phyloP scores from a whole-genome alignment of 768 basidiomycete genomes.

The Russula dissimulans region DNA sequence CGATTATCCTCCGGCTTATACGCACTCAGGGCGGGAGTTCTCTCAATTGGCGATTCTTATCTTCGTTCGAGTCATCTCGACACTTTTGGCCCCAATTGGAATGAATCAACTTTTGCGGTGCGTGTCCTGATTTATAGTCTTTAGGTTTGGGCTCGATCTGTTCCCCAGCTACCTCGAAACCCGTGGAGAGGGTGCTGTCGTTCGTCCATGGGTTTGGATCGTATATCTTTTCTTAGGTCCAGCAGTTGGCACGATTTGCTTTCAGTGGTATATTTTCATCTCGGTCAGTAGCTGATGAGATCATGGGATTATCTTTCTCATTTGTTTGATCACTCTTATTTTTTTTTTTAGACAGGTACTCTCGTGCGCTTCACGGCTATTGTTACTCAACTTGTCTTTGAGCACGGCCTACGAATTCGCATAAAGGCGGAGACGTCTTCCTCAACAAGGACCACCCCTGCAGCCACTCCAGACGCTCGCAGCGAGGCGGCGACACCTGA shows the following conservation, averaged over 20 bases:
- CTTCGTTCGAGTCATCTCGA: constrained; percentile 13
- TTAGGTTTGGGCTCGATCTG: neutral
- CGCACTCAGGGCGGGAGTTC: constrained; percentile 13
- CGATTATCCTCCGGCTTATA: neutral
- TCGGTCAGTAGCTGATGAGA: constrained; percentile 18
- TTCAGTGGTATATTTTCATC: constrained; percentile 46
- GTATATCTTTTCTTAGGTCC: constrained; percentile 41
- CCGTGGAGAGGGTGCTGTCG: constrained; percentile 35
- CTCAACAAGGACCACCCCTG: constrained; percentile 19
- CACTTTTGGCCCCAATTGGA: constrained; percentile 25
- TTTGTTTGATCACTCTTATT: neutral
- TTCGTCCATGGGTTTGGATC: constrained; percentile 69
- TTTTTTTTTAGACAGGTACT: constrained; percentile 25
- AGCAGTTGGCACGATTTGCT: constrained; percentile 31
- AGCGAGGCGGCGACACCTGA: constrained; percentile 21
- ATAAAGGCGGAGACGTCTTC: constrained; percentile 35
- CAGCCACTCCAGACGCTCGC: constrained; percentile 18
- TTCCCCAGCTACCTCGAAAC: constrained; percentile 47
- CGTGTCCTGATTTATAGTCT: neutral
- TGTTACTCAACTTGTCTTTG: constrained; percentile 46
- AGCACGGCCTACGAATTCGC: constrained; percentile 45
- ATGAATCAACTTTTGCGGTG: constrained; percentile 28
- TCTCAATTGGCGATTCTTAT: constrained; percentile 1
- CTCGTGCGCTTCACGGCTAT: constrained; percentile 37
- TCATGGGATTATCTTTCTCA: neutral